Percentiles rank a stretch among this genome's conserved stretches.
Conservation (phyloP, 345 rosid genomes). For the Eucalyptus grandis region DNA sequence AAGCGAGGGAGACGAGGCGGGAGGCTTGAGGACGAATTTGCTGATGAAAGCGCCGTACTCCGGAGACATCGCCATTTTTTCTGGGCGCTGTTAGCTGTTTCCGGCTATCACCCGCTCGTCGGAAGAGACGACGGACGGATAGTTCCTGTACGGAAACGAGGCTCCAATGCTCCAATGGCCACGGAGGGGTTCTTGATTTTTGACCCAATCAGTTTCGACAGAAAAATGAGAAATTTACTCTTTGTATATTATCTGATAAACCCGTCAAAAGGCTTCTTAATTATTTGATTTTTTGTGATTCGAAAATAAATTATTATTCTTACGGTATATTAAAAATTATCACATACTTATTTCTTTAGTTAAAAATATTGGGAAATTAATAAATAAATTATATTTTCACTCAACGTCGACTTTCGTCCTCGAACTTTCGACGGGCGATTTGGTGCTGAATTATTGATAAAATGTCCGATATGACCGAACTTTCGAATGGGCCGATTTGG, state of each 20-base stretch:
- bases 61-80: constrained; percentile 24
- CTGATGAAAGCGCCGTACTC: constrained; percentile 82
- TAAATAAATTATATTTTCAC: no score
- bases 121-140: not conserved
- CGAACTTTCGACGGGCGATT: no score
- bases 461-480: no score
- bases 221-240: not conserved
- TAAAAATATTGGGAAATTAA: no score
- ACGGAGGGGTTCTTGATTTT: not conserved
- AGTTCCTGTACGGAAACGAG: not conserved
- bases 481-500: no score
- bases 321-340: rapidly evolving
- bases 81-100: not conserved
- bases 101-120: not conserved
- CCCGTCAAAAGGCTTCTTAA: rapidly evolving
- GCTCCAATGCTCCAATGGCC: not conserved
- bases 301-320: rapidly evolving
- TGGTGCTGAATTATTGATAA: no score
- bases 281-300: rapidly evolving
- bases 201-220: not conserved
- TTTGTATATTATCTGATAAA: not conserved
- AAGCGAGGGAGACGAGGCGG: constrained; percentile 25
- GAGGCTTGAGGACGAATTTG: constrained; percentile 42
- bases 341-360: rapidly evolving
- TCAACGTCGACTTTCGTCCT: no score